phyloP scores from a whole-genome alignment of 1,284 basidiomycete genomes.

The Quambalaria eucalypti region DNA sequence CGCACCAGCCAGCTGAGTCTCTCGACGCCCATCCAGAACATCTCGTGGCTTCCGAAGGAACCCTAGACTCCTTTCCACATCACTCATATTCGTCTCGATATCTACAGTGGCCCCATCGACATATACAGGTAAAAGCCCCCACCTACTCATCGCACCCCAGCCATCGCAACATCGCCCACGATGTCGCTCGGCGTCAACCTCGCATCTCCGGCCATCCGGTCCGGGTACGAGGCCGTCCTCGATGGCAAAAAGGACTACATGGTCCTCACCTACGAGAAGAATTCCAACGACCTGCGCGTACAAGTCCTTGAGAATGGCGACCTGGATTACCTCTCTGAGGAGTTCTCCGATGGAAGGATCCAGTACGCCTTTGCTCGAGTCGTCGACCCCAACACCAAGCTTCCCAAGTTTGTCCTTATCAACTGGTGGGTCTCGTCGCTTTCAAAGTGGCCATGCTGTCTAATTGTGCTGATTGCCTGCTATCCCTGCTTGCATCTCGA shows the following conservation, averaged over 20 bases:
- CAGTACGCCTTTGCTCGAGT: slow-evolving; percentile 89
- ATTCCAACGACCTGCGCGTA: slow-evolving; percentile 80
- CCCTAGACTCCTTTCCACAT: no score
- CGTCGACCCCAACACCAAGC: slow-evolving; percentile 74
- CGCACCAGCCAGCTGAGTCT: no score
- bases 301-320: slow-evolving; percentile 60
- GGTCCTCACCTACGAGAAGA: slow-evolving; percentile 75
- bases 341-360: slow-evolving; percentile 87
- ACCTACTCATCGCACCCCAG: no score
- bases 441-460: no score
- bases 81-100: no score
- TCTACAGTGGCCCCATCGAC: no score
- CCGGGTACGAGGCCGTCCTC: slow-evolving; percentile 43
- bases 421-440: no score
- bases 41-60: no score
- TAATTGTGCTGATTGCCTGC: no score
- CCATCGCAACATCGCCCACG: not conserved
- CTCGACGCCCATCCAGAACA: no score
- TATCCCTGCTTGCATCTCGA: no score
- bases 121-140: no score
- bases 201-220: slow-evolving; percentile 59
- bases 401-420: slow-evolving; percentile 83
- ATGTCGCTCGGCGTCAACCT: slow-evolving; percentile 54
- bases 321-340: slow-evolving; percentile 81
- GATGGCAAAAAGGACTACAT: slow-evolving; percentile 67